Evolutionary conservation across 169 alveolate species (phyloP), one percentile per base, ranked within the genome.

Genomic region (Condylostoma magnum): DNA sequence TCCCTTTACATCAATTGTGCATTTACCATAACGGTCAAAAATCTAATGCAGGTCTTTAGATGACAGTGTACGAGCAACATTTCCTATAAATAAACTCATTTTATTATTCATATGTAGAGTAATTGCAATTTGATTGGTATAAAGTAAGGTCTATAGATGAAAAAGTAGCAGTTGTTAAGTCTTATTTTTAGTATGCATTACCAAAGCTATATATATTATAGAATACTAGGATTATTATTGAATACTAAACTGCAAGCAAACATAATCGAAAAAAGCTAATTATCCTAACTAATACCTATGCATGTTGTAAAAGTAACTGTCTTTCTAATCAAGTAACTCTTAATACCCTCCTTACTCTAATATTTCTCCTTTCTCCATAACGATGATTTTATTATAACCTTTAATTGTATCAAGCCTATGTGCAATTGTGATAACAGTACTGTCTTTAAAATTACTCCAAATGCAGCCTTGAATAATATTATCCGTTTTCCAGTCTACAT

Each of bases 401-500:
- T 83, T 66, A 36, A 93, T 84, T 3, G 95, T 89, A 34, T 93
- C 82, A 15, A 91, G 76, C 48, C 94, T 77, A 77, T 93, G 97
- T 20, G 96, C 97, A 55, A 93, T 86, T 1, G 94, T 83, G 38
- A 93, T 72, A 56, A 87, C 84, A 6, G 97, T 93, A 20, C 91
- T 81, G 36, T 76, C 89, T 41, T 60, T 47, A 53, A 88, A 88
- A 6, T 83, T 82, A 41, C 65, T 41, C 36, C 63, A 71, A 33
- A 88, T 69, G 10, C 92, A 76, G 36, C 81, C 73, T 56, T 84
- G 74, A 28, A 90, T 87, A 20, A 77, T 69, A 37, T 80, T 79
- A 54, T 90, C 94, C 25, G 91, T 83, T 18, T 77, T 73, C 47
- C 48, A 53, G 58, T 90, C 94, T 27, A 90, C 76, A 60, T 83